Percentiles rank a stretch among this genome's conserved stretches.
These are phyloP conservation scores for Ceratonia siliqua DNA, from an alignment of 306 rosid genomes.

Conservation along the genomic window DNA sequence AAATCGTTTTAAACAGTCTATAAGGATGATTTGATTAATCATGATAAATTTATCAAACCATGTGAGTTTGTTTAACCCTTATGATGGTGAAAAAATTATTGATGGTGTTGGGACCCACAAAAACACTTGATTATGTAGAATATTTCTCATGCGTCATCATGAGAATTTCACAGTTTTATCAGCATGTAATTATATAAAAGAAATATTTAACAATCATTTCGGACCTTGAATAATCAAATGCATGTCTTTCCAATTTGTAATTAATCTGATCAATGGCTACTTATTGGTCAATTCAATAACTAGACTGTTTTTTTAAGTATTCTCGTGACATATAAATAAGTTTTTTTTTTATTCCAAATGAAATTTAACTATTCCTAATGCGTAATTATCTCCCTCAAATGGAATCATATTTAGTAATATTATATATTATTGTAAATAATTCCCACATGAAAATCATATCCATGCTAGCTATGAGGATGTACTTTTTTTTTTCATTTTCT, in stretches of 20 bases:
- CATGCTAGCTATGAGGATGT: too few relatives aligned
- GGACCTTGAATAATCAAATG: not conserved
- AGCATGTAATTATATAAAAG: not conserved
- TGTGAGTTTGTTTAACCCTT: slow-evolving; percentile 21
- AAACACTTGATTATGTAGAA: slow-evolving; percentile 7
- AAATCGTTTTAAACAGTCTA: too few relatives aligned
- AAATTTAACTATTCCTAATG: not conserved
- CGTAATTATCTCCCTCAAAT: not conserved
- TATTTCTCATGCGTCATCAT: not conserved
- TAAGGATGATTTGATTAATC: not conserved
- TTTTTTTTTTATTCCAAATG: not conserved
- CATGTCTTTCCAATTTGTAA: not conserved
- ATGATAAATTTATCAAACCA: slow-evolving; percentile 23
- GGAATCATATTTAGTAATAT: too few relatives aligned
- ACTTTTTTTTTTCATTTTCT: too few relatives aligned
- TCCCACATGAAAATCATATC: too few relatives aligned
- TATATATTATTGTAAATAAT: not conserved
- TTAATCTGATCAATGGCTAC: not conserved
- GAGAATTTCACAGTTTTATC: not conserved
- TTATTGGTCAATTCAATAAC: slow-evolving; percentile 22
- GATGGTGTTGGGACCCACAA: slow-evolving; percentile 27
- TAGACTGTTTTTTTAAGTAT: not conserved
- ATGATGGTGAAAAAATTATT: slow-evolving; percentile 11
- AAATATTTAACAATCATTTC: slow-evolving; percentile 17
- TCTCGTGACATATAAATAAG: not conserved